Evolutionary conservation across 305 asterid species (phyloP), one percentile per base, ranked within the genome.

Genomic region (Plantago lanceolata): DNA sequence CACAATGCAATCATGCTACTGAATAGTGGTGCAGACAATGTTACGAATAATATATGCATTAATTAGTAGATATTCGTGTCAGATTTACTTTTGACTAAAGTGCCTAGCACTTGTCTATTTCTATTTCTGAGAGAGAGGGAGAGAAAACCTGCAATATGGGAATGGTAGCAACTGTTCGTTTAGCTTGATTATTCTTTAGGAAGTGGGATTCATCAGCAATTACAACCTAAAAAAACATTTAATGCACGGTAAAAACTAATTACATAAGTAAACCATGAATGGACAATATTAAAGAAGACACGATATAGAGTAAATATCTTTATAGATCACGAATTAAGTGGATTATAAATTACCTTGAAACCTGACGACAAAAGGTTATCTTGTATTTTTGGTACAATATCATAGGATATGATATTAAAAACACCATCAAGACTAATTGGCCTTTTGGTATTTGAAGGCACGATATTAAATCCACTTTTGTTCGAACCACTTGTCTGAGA

Each of bases 171-270:
- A 5, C 83, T 45, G 99, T 94, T 71, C 99, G 79, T 76, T 94
- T 94, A 63, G 99, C 99, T 79, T 83, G 96, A 69, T 73, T 95
- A 81, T 94, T 94, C 86, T 94, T 94, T 73, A 94, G 78, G 82
- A 82, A 94, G 76, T 94, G 99, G 33, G 99, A 94, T 80, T 94
- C 99, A 81, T 94, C 99, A 17, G 97, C 99, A 72, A 94, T 84
- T 68, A 89, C 95, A 66, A 87, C 81, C 99, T 93, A 77, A 73
- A 84, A 63, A 69, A 71, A 73, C 68, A 80, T 33, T 70, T 37
- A 65, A 66, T 40, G 60, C 62, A 37, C 53, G 50, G 57, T 66
- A 72, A 68, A 63, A 65, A 67, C 68, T 43, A 57, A 47, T 68
- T 57, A 51, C n/a, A n/a, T n/a, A 26, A 28, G 55, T 48, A 44